These are phyloP conservation scores for Gastrolobium bilobum DNA, from an alignment of 306 rosid genomes.

Conservation along the genomic window DNA sequence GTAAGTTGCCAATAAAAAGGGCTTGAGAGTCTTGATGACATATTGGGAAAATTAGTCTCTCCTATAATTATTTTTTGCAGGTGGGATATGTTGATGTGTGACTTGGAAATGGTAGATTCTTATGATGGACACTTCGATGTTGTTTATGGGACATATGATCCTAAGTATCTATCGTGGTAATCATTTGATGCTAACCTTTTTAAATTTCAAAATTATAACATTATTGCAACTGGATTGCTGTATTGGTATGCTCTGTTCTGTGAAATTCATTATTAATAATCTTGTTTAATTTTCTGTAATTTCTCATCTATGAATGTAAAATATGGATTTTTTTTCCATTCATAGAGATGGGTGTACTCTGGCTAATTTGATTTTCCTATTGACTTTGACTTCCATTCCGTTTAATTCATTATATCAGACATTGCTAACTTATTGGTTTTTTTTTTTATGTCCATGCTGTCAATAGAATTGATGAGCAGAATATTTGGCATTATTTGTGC, in stretches of 20 bases:
- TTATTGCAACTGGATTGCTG: background rate
- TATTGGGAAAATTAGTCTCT: slow-evolving; percentile 42
- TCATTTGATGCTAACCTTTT: slow-evolving; percentile 38
- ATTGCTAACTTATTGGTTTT: slow-evolving; percentile 22
- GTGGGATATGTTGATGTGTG: slow-evolving; percentile 96
- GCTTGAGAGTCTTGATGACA: slow-evolving; percentile 25
- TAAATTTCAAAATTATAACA: slow-evolving; percentile 13
- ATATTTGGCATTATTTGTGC: too few relatives aligned
- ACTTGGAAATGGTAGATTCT: slow-evolving; percentile 84
- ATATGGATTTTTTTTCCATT: slow-evolving; percentile 10
- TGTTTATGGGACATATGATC: slow-evolving; percentile 89
- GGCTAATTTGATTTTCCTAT: slow-evolving; percentile 44
- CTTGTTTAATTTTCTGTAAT: slow-evolving; percentile 24
- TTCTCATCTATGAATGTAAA: slow-evolving; percentile 19
- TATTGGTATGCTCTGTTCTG: slow-evolving; percentile 17
- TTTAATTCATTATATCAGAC: slow-evolving; percentile 35
- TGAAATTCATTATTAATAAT: background rate
- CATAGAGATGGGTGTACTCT: background rate
- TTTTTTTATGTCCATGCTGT: slow-evolving; percentile 6
- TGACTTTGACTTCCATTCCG: slow-evolving; percentile 25
- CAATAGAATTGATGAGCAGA: too few relatives aligned
- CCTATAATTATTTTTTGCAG: slow-evolving; percentile 55
- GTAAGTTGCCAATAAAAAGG: slow-evolving; percentile 59
- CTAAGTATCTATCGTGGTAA: slow-evolving; percentile 90
- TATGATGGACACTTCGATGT: slow-evolving; percentile 90